A percentile compares a stretch with the other conserved stretches of the same genome.
Evolutionary conservation across 306 rosid species (phyloP).

Genomic region (Quercus glauca): DNA sequence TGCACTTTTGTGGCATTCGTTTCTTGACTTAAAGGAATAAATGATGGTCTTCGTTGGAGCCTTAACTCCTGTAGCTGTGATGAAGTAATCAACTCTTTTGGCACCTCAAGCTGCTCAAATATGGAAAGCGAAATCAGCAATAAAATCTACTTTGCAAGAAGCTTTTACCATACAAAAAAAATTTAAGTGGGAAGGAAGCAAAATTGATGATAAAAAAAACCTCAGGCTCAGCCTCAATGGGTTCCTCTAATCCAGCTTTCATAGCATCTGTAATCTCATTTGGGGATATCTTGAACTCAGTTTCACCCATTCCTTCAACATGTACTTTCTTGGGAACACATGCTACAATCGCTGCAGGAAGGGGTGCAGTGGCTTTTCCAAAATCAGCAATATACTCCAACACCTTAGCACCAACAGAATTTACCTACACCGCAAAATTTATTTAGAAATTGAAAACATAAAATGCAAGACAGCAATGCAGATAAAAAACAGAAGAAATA

Average conservation of each 20-base stretch:
- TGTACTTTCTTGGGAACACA: constrained; percentile 92
- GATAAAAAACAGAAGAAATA: neutral
- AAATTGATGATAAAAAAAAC: constrained; percentile 38
- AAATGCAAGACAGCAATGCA: neutral
- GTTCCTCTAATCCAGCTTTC: constrained; percentile 72
- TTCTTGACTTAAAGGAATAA: constrained; percentile 62
- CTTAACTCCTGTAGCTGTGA: constrained; percentile 68
- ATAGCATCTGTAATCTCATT: constrained; percentile 83
- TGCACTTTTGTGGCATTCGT: constrained; percentile 51
- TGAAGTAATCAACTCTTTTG: constrained; percentile 75
- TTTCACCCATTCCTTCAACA: constrained; percentile 82
- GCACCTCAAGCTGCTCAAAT: constrained; percentile 84
- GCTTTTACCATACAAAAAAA: neutral
- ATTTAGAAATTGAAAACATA: neutral
- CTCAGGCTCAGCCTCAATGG: constrained; percentile 98
- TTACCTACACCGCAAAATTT: constrained; percentile 55
- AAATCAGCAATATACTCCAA: constrained; percentile 83
- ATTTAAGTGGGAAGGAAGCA: neutral
- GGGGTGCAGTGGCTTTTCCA: constrained; percentile 87
- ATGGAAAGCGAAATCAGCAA: constrained; percentile 25
- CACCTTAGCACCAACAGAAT: constrained; percentile 82
- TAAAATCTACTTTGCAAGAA: neutral
- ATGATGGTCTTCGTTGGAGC: constrained; percentile 61
- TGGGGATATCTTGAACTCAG: constrained; percentile 82
- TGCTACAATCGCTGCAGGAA: constrained; percentile 97